Evolutionary conservation across 148 eudicot genomes (phyloP).

Genomic region (Camellia lanceoleosa): DNA sequence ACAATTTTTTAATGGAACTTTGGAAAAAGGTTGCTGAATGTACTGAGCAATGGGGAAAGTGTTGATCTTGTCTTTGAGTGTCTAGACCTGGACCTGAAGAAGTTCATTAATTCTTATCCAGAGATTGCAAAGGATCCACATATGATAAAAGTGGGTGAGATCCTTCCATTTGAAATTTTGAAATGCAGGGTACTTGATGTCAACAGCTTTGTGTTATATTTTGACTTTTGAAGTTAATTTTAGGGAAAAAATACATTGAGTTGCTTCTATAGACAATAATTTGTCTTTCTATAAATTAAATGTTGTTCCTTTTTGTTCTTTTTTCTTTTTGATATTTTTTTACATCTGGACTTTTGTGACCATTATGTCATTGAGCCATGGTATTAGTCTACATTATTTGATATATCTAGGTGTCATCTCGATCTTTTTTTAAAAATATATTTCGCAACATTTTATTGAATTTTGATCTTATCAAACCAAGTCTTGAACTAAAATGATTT

Average conservation of each 20-base stretch:
- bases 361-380: too few species aligned
- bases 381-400: neutral
- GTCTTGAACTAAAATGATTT: neutral
- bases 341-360: too few species aligned
- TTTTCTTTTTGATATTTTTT: neutral
- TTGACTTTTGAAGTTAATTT: neutral
- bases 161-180: neutral
- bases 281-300: too few species aligned
- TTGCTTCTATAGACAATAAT: neutral
- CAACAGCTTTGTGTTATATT: neutral
- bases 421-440: neutral
- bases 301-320: neutral
- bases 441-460: neutral
- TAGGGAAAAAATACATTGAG: too few species aligned
- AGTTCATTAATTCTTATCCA: neutral
- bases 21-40: neutral
- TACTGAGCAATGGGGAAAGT: neutral
- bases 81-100: neutral
- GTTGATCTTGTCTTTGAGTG: neutral
- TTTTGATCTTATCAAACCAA: neutral
- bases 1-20: neutral
- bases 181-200: neutral
- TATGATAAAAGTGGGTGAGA: constrained; percentile 1
- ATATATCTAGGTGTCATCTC: neutral
- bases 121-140: neutral